Conservation (phyloP, 2,329 filamentous ascomycete species). For the Hirsutella minnesotensis region DNA sequence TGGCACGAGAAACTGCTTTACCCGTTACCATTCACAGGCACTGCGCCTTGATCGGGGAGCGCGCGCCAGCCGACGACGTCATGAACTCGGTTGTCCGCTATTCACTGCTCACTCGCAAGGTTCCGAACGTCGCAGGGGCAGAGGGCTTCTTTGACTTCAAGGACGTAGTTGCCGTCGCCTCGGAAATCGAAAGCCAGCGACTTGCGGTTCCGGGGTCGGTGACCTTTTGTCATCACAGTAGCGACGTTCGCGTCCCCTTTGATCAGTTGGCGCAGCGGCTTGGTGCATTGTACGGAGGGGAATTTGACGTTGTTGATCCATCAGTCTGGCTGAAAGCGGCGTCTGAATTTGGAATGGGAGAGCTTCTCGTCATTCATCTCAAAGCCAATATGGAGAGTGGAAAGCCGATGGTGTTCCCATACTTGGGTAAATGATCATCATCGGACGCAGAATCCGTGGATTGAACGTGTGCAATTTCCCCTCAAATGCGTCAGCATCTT, state of each 20-base stretch:
- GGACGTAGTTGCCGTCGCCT: neutral
- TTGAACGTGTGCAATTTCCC: no score
- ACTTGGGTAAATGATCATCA: neutral
- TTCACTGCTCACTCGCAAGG: neutral
- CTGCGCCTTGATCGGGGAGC: slow-evolving; percentile 9
- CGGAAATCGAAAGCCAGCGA: neutral
- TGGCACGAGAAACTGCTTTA: slow-evolving; percentile 6
- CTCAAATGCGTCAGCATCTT: no score
- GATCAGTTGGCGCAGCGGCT: neutral
- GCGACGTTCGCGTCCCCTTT: neutral
- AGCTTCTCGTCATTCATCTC: neutral
- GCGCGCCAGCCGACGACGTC: slow-evolving; percentile 6
- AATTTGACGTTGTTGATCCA: neutral
- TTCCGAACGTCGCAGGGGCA: neutral
- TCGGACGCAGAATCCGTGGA: no score
- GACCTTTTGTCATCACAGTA: neutral
- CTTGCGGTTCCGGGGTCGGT: neutral
- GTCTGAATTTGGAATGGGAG: neutral
- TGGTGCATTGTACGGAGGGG: neutral
- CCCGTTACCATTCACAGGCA: slow-evolving; percentile 16
- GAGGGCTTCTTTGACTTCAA: neutral
- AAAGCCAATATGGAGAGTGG: neutral
- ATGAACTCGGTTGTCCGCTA: slow-evolving; percentile 4
- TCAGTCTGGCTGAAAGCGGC: neutral
- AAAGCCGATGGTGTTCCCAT: neutral